Conservation (phyloP, 1,284 basidiomycete genomes). For the Ustilago vetiveriae region DNA sequence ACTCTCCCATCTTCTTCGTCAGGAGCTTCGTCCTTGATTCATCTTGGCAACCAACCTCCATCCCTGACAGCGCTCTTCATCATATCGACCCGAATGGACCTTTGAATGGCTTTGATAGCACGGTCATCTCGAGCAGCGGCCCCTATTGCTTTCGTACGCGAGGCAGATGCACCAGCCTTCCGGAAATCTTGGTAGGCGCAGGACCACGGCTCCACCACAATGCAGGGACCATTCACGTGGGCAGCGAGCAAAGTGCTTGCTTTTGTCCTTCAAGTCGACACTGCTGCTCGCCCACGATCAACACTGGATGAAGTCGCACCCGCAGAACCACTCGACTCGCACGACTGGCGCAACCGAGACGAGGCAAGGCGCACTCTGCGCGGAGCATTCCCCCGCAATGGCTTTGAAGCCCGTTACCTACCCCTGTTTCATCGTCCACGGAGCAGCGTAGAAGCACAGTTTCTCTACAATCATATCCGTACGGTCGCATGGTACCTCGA, state of each 20-base stretch:
- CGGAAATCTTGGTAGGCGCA: no score
- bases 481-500: constrained; percentile 58
- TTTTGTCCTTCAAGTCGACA: constrained; percentile 14
- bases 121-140: no score
- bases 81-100: no score
- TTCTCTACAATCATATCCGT: constrained; percentile 63
- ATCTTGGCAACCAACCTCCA: no score
- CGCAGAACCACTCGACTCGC: constrained; percentile 1
- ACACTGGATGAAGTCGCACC: constrained; percentile 7
- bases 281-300: constrained; percentile 16
- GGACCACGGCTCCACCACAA: neutral
- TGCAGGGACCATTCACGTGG: constrained; percentile 18
- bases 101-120: no score
- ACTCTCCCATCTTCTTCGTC: no score
- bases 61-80: no score
- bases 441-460: constrained; percentile 57
- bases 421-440: constrained; percentile 11
- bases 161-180: no score
- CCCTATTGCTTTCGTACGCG: no score
- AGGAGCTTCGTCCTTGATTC: no score
- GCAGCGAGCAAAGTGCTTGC: constrained; percentile 19
- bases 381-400: neutral
- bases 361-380: neutral
- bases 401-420: constrained; percentile 17
- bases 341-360: constrained; percentile 3